Percentiles rank a stretch among this genome's conserved stretches.
Conservation (phyloP, 1,284 basidiomycete species). For the Ustilago loliicola region DNA sequence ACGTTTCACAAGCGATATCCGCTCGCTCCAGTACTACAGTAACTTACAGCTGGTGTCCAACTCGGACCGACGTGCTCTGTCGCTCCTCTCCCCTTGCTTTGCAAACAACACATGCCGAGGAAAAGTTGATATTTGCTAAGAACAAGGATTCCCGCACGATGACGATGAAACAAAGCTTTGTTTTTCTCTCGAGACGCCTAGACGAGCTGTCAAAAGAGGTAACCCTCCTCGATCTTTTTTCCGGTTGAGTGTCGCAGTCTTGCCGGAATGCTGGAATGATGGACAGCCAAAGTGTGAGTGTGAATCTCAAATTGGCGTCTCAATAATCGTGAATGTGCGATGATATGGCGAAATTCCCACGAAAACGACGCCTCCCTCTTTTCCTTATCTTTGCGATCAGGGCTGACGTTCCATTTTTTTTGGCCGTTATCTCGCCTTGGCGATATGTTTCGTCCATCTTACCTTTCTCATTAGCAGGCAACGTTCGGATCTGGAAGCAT, state of each 20-base stretch:
- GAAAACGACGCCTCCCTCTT: neutral
- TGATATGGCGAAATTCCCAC: conserved; percentile 4
- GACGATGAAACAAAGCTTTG: neutral
- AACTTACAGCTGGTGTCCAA: conserved; percentile 7
- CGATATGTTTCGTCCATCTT: neutral
- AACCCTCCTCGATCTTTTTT: neutral
- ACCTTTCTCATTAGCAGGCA: neutral
- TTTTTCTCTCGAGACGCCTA: neutral
- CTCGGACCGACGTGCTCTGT: neutral
- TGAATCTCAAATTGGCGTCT: neutral
- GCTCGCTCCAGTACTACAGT: no score
- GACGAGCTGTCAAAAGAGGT: neutral
- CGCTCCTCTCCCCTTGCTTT: neutral
- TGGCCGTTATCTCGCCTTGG: neutral
- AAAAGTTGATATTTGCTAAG: neutral
- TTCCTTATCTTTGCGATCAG: neutral
- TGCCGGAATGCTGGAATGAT: no score
- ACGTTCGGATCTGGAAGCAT: neutral
- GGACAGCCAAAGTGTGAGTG: neutral
- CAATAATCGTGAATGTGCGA: no score
- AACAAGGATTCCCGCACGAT: neutral
- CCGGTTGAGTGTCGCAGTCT: neutral
- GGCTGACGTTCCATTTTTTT: neutral
- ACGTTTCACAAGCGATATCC: conserved; percentile 28
- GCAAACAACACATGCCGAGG: neutral